Evolutionary conservation across 1,139 yeast species (phyloP).

Genomic region (Yamadazyma membranifaciens): DNA sequence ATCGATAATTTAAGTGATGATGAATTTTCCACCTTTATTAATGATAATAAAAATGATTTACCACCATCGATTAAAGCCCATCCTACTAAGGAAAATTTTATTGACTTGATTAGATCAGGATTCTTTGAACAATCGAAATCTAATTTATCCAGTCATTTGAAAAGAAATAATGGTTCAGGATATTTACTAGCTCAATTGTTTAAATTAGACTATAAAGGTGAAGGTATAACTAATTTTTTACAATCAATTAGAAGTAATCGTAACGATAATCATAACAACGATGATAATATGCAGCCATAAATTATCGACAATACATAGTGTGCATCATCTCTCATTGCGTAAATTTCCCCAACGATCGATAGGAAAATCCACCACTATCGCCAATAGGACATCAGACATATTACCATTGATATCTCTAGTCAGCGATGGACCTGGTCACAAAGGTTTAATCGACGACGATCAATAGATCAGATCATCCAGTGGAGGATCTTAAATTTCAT

Average conservation of each 20-base stretch:
- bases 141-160: slow-evolving; percentile 45
- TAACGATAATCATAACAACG: not conserved
- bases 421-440: too few species aligned
- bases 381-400: too few species aligned
- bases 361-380: too few species aligned
- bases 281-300: too few species aligned
- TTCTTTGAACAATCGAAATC: slow-evolving; percentile 51
- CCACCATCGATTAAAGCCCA: slow-evolving; percentile 39
- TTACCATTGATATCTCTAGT: too few species aligned
- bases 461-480: not conserved
- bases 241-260: slow-evolving; percentile 37
- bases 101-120: slow-evolving; percentile 50
- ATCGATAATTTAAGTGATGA: slow-evolving; percentile 35
- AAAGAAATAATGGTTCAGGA: slow-evolving; percentile 46
- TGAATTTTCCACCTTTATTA: slow-evolving; percentile 36
- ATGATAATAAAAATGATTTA: slow-evolving; percentile 32
- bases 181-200: slow-evolving; percentile 51
- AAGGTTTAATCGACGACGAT: too few species aligned
- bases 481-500: not conserved
- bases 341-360: not conserved
- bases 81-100: slow-evolving; percentile 39
- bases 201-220: slow-evolving; percentile 53
- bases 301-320: too few species aligned
- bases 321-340: not conserved
- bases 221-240: slow-evolving; percentile 57